Evolutionary conservation across 768 basidiomycete genomes (phyloP).

Genomic region (Pleurotus sapidus): DNA sequence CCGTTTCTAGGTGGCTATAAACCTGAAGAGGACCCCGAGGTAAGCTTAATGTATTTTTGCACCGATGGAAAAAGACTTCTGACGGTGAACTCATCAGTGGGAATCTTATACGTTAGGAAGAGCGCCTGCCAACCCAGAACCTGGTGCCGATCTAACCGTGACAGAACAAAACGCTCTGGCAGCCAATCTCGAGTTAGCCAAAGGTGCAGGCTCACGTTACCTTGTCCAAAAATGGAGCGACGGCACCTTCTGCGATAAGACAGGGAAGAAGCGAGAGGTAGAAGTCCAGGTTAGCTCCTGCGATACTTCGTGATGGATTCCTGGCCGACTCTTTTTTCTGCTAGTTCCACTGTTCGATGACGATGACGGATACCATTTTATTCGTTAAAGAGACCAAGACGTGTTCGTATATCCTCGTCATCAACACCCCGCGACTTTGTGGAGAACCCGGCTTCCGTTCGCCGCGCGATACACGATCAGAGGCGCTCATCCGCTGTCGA

Average conservation of each 20-base stretch:
- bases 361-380: slow-evolving; percentile 85
- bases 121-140: slow-evolving; percentile 57
- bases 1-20: slow-evolving; percentile 58
- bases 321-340: slow-evolving; percentile 14
- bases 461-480: slow-evolving; percentile 59
- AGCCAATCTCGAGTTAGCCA: slow-evolving; percentile 74
- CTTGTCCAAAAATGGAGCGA: slow-evolving; percentile 90
- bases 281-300: slow-evolving; percentile 81
- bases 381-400: slow-evolving; percentile 93
- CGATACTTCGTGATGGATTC: slow-evolving; percentile 9
- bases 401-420: slow-evolving; percentile 90
- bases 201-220: slow-evolving; percentile 80
- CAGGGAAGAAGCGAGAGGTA: slow-evolving; percentile 80
- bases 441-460: slow-evolving; percentile 91
- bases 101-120: slow-evolving; percentile 77
- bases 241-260: slow-evolving; percentile 93
- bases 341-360: slow-evolving; percentile 95
- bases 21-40: slow-evolving; percentile 85
- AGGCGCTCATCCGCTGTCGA: slow-evolving; percentile 75
- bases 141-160: slow-evolving; percentile 62
- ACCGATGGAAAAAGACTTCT: slow-evolving; percentile 17
- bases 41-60: slow-evolving; percentile 34
- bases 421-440: slow-evolving; percentile 94
- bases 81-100: slow-evolving; percentile 43
- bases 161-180: slow-evolving; percentile 63